Evolutionary conservation across 2,329 filamentous ascomycete genomes (phyloP), one percentile per base, ranked within the genome.

Genomic region (Dactylellina drechsleri): DNA sequence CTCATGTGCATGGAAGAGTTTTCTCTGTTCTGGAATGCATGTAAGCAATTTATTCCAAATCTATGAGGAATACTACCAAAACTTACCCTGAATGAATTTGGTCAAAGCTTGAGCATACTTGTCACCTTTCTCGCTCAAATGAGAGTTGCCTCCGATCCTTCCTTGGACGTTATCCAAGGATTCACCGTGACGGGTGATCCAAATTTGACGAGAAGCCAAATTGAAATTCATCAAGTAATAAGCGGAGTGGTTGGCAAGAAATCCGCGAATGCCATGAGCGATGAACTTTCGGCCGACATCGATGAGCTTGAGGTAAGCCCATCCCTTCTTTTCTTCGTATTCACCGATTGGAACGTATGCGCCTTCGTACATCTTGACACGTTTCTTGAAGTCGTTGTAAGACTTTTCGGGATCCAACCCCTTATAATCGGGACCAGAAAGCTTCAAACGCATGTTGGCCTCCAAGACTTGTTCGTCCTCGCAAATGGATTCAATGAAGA

Each of bases 211-310:
- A 0, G 95, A 93, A 0, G 94, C 92, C 15, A 99, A 87, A 79
- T 99, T 98, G 85, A 99, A 99, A 79, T 96, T 98, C 53, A 95
- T 91, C 8, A 99, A 86, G 80, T 98, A 99, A 77, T 93, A 96
- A 67, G 95, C 93, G 66, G 96, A 95, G 77, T 95, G 92, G 45
- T 91, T 92, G 68, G 93, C 93, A 57, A 99, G 85, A 82, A 99
- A 99, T 4, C 95, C 95, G 78, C 91, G 91, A 75, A 97, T 89
- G 76, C 95, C 91, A 81, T 96, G 91, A 54, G 94, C 91, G 50
- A 98, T 89, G 75, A 98, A 87, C 82, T 99, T 99, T 76, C 94
- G 89, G 49, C 95, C 95, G 1, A 99, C 95, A 81, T 99, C 95
- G 77, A 98, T 92, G 91, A 98, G 86, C 83, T 92, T 92, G 77